Evolutionary conservation across 2,329 filamentous ascomycete species (phyloP).

Genomic region (Fusarium temperatum): DNA sequence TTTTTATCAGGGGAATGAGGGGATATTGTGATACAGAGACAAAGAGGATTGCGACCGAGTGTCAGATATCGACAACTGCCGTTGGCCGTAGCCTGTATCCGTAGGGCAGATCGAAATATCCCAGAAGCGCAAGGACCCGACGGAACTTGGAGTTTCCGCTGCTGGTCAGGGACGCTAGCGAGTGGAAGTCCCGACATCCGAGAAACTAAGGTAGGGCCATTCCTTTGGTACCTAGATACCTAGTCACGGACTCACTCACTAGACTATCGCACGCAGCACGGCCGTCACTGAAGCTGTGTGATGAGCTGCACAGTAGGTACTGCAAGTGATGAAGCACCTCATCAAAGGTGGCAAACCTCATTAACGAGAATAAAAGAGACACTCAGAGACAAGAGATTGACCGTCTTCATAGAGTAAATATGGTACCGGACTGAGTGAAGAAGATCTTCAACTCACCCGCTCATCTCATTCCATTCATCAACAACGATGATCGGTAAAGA

Average conservation of each 20-base stretch:
- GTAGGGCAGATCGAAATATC: slow-evolving; percentile 15
- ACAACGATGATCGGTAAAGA: slow-evolving; percentile 5
- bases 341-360: neutral
- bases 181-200: slow-evolving; percentile 40
- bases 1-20: neutral
- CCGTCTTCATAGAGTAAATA: neutral
- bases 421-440: neutral
- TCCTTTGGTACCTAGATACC: neutral
- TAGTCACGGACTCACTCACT: neutral
- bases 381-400: neutral
- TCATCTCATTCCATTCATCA: neutral
- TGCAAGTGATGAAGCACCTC: neutral
- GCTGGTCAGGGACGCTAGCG: slow-evolving; percentile 34
- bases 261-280: neutral
- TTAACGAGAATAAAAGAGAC: neutral
- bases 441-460: neutral
- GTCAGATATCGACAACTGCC: slow-evolving; percentile 18
- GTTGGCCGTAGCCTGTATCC: slow-evolving; percentile 7
- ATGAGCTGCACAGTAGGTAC: neutral
- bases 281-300: neutral
- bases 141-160: slow-evolving; percentile 38
- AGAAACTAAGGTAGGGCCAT: slow-evolving; percentile 30
- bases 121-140: slow-evolving; percentile 17
- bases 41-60: neutral
- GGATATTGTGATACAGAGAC: neutral